These are phyloP conservation scores for Cryptosporidium meleagridis DNA, from an alignment of 169 alveolate species.

Conservation along the genomic window DNA sequence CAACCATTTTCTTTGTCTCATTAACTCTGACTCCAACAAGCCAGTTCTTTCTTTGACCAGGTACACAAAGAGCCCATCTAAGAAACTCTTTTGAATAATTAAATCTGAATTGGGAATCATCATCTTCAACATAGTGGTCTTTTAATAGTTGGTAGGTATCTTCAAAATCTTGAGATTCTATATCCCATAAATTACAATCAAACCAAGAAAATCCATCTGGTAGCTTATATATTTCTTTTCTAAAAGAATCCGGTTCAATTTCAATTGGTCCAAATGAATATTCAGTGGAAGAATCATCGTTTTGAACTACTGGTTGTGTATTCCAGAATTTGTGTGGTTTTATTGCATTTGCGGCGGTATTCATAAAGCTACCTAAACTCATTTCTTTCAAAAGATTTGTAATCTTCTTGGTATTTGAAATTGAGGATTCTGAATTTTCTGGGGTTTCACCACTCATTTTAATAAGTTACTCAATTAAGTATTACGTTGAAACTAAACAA, in stretches of 20 bases:
- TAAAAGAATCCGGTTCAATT: conserved; percentile 80
- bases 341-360: not conserved
- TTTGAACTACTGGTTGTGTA: conserved; percentile 95
- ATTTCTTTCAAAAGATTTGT: conserved; percentile 36
- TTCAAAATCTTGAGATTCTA: conserved; percentile 63
- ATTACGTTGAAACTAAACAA: not conserved
- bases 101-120: conserved; percentile 95
- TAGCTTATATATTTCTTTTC: conserved; percentile 86
- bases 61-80: conserved; percentile 95
- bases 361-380: conserved; percentile 27
- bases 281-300: conserved; percentile 81
- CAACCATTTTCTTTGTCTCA: conserved; percentile 88
- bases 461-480: not conserved
- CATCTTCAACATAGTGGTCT: conserved; percentile 98
- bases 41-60: conserved; percentile 91
- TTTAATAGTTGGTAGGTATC: conserved; percentile 90
- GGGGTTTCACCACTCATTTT: not conserved
- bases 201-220: conserved; percentile 94
- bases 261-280: conserved; percentile 45
- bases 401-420: conserved; percentile 1
- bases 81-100: conserved; percentile 95
- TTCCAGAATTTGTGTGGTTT: conserved; percentile 93
- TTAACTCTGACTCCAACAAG: conserved; percentile 92
- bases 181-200: conserved; percentile 88
- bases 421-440: not conserved